Evolutionary conservation across 352 stramenopile species (phyloP), one percentile per base, ranked within the genome.

Genomic region (Saprolegnia parasitica): DNA sequence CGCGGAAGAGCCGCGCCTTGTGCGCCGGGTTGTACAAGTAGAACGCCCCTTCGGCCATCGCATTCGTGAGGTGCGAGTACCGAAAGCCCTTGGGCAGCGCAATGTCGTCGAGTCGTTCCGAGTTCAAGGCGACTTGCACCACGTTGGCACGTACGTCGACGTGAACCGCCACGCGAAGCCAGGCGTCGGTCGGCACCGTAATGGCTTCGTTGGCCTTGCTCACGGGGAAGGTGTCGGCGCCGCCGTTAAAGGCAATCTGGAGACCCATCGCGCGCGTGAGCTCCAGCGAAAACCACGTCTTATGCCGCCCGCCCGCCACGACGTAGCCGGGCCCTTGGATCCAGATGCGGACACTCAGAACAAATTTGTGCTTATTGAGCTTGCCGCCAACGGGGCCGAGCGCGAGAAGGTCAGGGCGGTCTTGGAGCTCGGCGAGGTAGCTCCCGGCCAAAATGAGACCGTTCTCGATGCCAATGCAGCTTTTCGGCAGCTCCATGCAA

Each of bases 271-370:
- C 62, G 16, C 11, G 37, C 3, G 50, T 68, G 50, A 68, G 18
- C 10, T 68, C 42, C 11, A 68, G 20, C 8, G 62, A 8, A 68
- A 68, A 58, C 62, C 62, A 68, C 24, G 40, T 20, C 11, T 26
- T 21, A 24, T 32, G 29, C 0, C 26, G 21, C 10, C 18, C 40
- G n/a, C 42, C 35, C 15, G 42, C 32, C 8, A 47, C 42, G 23
- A 47, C 42, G 42, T 18, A 13, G 16, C 46, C 62, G 18, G 32
- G 32, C 10, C 8, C 39, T 26, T 24, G 50, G 16, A 21, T 15
- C 32, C 47, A 45, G 5, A 68, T 29, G 8, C 26, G 32, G 13
- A 68, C 24, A 9, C 21, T 26, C 32, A 68, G 1, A 11, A 56
- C 11, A 32, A 68, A 68, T 15, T 29, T 26, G 24, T 10, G 13